Percentiles rank a stretch among this genome's conserved stretches.
phyloP scores from a whole-genome alignment of 345 rosid genomes.

The Populus tremula region DNA sequence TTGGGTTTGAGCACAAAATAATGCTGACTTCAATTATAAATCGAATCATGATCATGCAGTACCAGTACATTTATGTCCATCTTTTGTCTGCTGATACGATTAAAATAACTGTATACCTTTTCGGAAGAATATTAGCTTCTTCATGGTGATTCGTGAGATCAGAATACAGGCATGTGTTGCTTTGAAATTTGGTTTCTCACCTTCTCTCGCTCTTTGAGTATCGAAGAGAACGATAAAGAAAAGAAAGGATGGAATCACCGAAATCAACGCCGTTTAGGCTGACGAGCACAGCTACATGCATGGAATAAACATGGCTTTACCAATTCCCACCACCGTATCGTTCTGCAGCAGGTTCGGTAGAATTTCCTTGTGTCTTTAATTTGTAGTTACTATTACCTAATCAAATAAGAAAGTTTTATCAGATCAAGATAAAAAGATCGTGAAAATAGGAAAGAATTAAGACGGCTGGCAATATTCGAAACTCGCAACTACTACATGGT shows the following conservation, averaged over 20 bases:
- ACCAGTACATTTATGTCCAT: not conserved
- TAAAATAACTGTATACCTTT: conserved; percentile 6
- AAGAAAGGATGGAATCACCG: conserved; percentile 61
- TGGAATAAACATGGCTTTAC: conserved; percentile 3
- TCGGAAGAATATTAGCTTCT: conserved; percentile 58
- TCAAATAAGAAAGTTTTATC: not conserved
- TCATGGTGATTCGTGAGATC: conserved; percentile 52
- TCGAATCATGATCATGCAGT: not conserved
- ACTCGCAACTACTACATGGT: not conserved
- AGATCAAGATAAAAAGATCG: not conserved
- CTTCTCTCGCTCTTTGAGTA: conserved; percentile 36
- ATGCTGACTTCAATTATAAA: not conserved
- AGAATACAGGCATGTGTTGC: conserved; percentile 43
- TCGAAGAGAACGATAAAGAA: conserved; percentile 32
- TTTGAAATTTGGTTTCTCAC: conserved; percentile 40
- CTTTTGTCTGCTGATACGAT: conserved; percentile 8
- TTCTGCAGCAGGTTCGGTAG: conserved; percentile 27
- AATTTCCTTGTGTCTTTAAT: conserved; percentile 11
- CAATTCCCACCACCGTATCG: conserved; percentile 1
- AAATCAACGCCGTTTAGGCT: conserved; percentile 72
- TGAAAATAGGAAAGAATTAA: not conserved
- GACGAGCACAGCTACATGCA: conserved; percentile 22
- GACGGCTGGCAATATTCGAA: not conserved
- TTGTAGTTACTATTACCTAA: not conserved
- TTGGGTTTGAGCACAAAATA: not conserved